Conservation (phyloP, 169 alveolate genomes). For the Plasmodium fragile region DNA sequence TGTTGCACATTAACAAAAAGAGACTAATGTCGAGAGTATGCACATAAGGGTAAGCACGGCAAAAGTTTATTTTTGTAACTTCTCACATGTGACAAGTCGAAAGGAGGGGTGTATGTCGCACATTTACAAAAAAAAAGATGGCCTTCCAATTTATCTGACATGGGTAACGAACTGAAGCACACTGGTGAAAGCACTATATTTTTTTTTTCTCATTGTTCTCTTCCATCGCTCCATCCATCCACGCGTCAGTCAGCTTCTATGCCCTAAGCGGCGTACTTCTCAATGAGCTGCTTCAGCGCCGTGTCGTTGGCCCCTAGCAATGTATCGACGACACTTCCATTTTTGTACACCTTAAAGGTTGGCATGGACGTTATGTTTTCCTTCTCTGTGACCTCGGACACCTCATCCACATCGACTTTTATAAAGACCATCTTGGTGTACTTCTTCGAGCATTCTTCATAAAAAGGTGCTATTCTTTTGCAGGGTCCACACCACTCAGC, state of each 20-base stretch:
- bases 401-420: conserved; percentile 84
- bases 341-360: conserved; percentile 85
- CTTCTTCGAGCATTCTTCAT: conserved; percentile 82
- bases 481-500: conserved; percentile 98
- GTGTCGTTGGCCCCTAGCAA: conserved; percentile 84
- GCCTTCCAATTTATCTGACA: background rate
- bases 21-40: background rate
- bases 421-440: conserved; percentile 78
- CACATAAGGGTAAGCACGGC: background rate
- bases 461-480: conserved; percentile 90
- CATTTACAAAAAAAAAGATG: background rate
- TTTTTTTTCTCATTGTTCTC: background rate
- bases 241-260: background rate
- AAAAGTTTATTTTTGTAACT: too few relatives aligned
- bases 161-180: background rate
- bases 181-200: background rate
- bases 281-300: conserved; percentile 76
- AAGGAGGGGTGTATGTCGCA: background rate
- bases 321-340: conserved; percentile 82
- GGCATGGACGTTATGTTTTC: conserved; percentile 86
- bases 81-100: background rate
- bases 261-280: conserved; percentile 56
- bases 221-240: background rate
- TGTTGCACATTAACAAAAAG: background rate
- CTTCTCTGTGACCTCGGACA: conserved; percentile 82